phyloP scores from a whole-genome alignment of 2,329 filamentous ascomycete species.

The Alternaria angustiovoidea region DNA sequence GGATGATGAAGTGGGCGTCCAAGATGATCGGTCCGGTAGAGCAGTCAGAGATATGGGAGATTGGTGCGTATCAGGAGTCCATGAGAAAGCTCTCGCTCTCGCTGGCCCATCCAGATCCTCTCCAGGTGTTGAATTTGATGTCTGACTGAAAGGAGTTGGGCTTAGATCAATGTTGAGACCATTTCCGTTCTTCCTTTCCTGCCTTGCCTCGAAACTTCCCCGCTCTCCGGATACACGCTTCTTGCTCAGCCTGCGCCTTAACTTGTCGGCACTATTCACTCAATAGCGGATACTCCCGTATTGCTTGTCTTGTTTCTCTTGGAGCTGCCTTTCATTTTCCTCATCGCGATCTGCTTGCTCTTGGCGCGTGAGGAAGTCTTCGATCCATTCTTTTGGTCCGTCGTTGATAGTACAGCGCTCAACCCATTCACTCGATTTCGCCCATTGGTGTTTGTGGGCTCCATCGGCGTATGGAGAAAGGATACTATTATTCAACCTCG shows the following conservation, averaged over 20 bases:
- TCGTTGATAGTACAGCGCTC: conserved; percentile 3
- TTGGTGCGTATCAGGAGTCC: background rate
- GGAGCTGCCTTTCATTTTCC: background rate
- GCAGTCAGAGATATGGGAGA: background rate
- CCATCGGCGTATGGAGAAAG: background rate
- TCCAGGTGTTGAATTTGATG: background rate
- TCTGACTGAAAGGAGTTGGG: background rate
- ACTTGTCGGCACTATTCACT: conserved; percentile 12
- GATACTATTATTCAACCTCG: background rate
- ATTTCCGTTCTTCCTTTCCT: background rate
- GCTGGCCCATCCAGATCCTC: background rate
- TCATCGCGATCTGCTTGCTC: conserved; percentile 12
- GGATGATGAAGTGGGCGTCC: background rate
- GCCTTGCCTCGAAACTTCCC: background rate
- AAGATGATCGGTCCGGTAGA: background rate
- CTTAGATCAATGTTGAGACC: background rate
- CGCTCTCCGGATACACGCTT: background rate
- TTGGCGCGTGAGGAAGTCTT: conserved; percentile 14
- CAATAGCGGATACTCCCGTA: background rate
- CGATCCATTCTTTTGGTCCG: conserved; percentile 16
- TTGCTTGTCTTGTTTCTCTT: conserved; percentile 5
- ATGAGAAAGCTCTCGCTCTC: conserved; percentile 4
- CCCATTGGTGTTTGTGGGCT: conserved; percentile 4
- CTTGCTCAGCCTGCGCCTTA: conserved; percentile 6
- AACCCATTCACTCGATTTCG: conserved; percentile 11